A percentile compares a stretch with the other conserved stretches of the same genome.
These are phyloP conservation scores for Agastache rugosa DNA, from an alignment of 257 asterid genomes.

Conservation along the genomic window DNA sequence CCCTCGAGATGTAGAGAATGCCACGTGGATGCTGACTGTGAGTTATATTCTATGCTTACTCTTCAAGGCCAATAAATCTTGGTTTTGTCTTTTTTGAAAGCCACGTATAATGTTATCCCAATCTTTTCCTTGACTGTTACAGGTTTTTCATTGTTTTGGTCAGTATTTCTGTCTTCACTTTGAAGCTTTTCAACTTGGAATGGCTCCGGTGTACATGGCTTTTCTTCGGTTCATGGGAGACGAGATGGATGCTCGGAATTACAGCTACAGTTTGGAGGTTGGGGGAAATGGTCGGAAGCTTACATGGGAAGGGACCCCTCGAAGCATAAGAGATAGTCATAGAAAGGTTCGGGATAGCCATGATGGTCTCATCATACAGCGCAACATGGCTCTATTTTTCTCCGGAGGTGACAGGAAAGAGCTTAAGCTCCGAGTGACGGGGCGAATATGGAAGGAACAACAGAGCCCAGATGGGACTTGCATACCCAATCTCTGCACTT, in stretches of 20 bases:
- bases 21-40: conserved; percentile 70
- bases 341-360: conserved; percentile 67
- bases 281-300: conserved; percentile 67
- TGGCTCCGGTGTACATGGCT: conserved; percentile 63
- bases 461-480: conserved; percentile 53
- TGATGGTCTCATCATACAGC: conserved; percentile 58
- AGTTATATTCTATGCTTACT: conserved; percentile 13
- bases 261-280: conserved; percentile 63
- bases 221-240: conserved; percentile 65
- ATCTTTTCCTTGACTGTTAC: background rate
- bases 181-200: conserved; percentile 60
- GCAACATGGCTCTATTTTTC: conserved; percentile 61
- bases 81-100: too few species aligned
- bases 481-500: conserved; percentile 55
- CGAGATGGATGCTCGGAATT: conserved; percentile 55
- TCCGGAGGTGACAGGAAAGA: conserved; percentile 64
- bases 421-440: conserved; percentile 61
- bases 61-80: too few species aligned
- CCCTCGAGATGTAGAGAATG: conserved; percentile 64
- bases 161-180: conserved; percentile 61
- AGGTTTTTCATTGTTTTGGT: conserved; percentile 67
- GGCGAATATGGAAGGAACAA: conserved; percentile 63
- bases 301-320: conserved; percentile 63
- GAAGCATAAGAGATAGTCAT: conserved; percentile 64
- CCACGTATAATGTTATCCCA: too few species aligned